Base-by-base conservation (phyloP, 2,329 filamentous ascomycete species). In the Capronia coronata region DNA sequence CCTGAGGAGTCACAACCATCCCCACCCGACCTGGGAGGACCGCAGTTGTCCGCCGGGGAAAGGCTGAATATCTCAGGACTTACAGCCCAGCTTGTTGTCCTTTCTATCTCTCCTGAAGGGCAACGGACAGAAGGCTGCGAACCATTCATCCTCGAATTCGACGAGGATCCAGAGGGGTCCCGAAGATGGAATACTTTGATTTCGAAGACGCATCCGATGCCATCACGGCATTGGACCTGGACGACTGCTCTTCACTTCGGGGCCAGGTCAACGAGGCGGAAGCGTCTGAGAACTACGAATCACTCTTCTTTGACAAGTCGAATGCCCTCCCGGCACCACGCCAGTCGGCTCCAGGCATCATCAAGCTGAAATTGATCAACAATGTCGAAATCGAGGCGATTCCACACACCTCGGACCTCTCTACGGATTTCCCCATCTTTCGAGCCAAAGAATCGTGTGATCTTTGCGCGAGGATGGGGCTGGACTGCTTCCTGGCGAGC, bases 401-500 rank as follows among this genome's bases (percentile, higher is more conserved):
- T 10, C 52, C 52, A 43, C 57, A 58, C 42, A 46, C 49, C 22
- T 47, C 56, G n/a, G 55, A 59, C 45, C 21, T 48, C 32, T 35
- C 38, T n/a, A 64, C 64, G 22, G 63, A 65, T 32, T 69, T 67
- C 52, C 71, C 71, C 30, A 71, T 73, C 65, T 65, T 67, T 58
- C 68, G 67, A 46, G 66, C 71, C 43, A 66, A 71, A 59, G 67
- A 68, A 34, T 65, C 71, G 35, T 74, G 71, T 59, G 69, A 72
- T 44, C 70, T 72, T 39, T 74, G 71, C 59, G 63, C 65, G 35
- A 64, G 63, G 47, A 71, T 70, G 68, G 68, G 68, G n/a, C 58
- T 73, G 39, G 68, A 74, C 46, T 74, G 71, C 59, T 71, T 73
- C 52, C 60, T 73, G 50, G 69, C 69, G 13, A 67, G 68, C 44